Conservation (phyloP, 2,329 filamentous ascomycete species). For the Cladosporium sp. region DNA sequence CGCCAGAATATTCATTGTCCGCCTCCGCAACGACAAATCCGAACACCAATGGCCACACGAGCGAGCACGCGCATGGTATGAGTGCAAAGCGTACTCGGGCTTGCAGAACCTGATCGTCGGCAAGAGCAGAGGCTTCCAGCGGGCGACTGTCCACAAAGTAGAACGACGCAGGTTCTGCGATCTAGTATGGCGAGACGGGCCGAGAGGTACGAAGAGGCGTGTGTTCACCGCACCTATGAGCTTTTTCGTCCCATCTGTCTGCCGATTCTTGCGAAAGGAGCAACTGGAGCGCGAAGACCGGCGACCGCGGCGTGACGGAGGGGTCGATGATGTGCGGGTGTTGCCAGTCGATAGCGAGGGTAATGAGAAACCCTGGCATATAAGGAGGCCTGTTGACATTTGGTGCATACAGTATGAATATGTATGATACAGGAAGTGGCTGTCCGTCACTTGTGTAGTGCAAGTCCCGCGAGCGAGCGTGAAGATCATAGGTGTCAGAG, state of each 20-base stretch:
- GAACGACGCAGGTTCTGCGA: neutral
- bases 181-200: neutral
- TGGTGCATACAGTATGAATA: neutral
- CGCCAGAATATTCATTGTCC: neutral
- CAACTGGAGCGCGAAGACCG: neutral
- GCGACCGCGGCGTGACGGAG: neutral
- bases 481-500: neutral
- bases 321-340: neutral
- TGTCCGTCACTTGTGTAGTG: neutral
- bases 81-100: neutral
- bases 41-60: neutral
- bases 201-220: neutral
- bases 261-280: neutral
- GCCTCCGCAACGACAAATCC: neutral
- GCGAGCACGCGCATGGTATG: neutral
- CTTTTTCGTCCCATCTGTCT: neutral
- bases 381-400: neutral
- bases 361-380: neutral
- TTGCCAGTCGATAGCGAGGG: neutral
- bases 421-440: neutral
- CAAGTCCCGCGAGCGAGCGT: too few relatives aligned
- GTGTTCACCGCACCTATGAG: neutral
- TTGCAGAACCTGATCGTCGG: neutral
- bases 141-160: neutral
- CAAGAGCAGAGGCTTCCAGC: neutral